These are phyloP conservation scores for Gamsiella multidivaricata DNA, from an alignment of 192 early-diverging fungal genomes.

Conservation along the genomic window DNA sequence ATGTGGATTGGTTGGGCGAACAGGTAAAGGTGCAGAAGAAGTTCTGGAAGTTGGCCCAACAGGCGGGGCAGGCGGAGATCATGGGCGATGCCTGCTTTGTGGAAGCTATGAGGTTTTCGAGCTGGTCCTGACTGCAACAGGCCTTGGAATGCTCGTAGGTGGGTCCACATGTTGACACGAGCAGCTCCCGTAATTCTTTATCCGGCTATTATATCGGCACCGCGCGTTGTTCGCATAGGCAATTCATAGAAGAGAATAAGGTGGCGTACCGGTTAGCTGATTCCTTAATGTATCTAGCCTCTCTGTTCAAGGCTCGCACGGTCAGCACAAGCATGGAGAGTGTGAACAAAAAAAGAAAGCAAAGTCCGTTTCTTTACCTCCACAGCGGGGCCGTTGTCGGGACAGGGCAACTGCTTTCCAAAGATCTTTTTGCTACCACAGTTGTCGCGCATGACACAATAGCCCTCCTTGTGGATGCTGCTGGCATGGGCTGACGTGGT, in stretches of 20 bases:
- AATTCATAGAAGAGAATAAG: too few species aligned
- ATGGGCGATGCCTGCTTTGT: slow-evolving; percentile 65
- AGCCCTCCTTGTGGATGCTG: slow-evolving; percentile 59
- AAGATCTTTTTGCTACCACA: slow-evolving; percentile 60
- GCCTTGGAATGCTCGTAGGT: slow-evolving; percentile 57
- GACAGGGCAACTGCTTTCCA: slow-evolving; percentile 63
- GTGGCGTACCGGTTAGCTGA: too few species aligned
- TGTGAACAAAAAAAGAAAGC: slow-evolving; percentile 5
- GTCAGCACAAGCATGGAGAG: neutral
- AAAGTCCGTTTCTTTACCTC: slow-evolving; percentile 46
- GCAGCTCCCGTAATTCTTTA: slow-evolving; percentile 49
- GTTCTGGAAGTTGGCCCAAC: slow-evolving; percentile 72
- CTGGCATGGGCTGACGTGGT: slow-evolving; percentile 18
- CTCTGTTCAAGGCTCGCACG: too few species aligned
- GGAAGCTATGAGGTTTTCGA: slow-evolving; percentile 57
- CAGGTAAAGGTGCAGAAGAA: slow-evolving; percentile 76
- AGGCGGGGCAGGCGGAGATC: slow-evolving; percentile 70
- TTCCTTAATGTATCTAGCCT: too few species aligned
- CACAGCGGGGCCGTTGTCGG: slow-evolving; percentile 58
- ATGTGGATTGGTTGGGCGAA: slow-evolving; percentile 71
- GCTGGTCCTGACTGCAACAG: slow-evolving; percentile 69
- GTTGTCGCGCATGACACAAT: slow-evolving; percentile 70
- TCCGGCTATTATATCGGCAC: slow-evolving; percentile 44
- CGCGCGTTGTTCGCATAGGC: too few species aligned
- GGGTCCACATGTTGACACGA: slow-evolving; percentile 65